phyloP scores from a whole-genome alignment of 768 basidiomycete species.

The Cystobasidiopsis lactophilus region DNA sequence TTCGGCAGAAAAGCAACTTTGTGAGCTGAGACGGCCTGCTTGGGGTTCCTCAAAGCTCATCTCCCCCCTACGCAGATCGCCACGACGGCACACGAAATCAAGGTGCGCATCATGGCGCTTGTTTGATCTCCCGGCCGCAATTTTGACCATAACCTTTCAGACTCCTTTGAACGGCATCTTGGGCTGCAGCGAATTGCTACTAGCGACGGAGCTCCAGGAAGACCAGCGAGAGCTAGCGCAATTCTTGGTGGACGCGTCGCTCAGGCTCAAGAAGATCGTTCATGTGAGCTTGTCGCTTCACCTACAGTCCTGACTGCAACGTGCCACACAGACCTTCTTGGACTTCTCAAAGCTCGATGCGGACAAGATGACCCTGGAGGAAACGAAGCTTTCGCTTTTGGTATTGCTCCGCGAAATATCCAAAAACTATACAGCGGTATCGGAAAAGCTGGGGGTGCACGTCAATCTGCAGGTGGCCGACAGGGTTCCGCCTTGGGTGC shows the following conservation, averaged over 20 bases:
- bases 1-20: background rate
- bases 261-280: no score
- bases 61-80: background rate
- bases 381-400: no score
- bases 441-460: no score
- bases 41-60: background rate
- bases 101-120: background rate
- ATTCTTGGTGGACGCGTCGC: background rate
- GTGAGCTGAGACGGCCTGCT: background rate
- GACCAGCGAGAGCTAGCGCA: background rate
- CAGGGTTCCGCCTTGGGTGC: no score
- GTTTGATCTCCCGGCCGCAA: background rate
- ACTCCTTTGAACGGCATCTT: background rate
- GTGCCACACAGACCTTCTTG: no score
- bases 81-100: background rate
- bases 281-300: no score
- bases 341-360: no score
- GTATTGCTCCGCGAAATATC: no score
- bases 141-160: background rate
- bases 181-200: background rate
- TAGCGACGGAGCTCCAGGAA: background rate
- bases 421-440: no score
- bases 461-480: no score
- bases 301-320: no score
- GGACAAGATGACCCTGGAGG: no score